Evolutionary conservation across 345 rosid species (phyloP).

Genomic region (Anacardium occidentale): DNA sequence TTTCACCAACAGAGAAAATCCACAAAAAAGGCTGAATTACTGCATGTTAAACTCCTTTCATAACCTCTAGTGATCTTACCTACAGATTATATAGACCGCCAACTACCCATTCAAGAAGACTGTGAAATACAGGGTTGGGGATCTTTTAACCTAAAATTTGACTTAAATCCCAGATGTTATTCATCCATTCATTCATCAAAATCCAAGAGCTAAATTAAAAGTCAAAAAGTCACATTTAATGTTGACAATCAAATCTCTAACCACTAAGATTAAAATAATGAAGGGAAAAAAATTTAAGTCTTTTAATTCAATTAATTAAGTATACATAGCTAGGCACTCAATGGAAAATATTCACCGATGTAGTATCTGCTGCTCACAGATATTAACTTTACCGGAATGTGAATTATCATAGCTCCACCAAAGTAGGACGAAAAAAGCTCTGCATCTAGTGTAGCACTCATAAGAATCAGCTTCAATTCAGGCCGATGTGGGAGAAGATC

Average conservation of each 20-base stretch:
- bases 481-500: slow-evolving; percentile 87
- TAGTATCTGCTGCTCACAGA: neutral
- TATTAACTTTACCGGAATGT: slow-evolving; percentile 61
- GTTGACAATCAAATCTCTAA: too few species aligned
- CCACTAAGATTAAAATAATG: too few species aligned
- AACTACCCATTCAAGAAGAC: too few species aligned
- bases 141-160: too few species aligned
- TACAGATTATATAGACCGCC: neutral
- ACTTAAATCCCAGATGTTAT: too few species aligned
- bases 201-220: too few species aligned
- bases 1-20: neutral
- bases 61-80: neutral
- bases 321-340: neutral
- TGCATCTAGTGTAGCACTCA: slow-evolving; percentile 96
- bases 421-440: slow-evolving; percentile 90
- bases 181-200: too few species aligned
- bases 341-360: neutral
- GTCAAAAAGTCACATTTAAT: too few species aligned
- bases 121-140: too few species aligned
- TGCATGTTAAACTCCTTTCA: neutral
- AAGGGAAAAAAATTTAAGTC: too few species aligned
- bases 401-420: slow-evolving; percentile 70
- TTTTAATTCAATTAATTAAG: too few species aligned
- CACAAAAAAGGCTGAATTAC: neutral
- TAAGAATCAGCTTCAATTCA: slow-evolving; percentile 78